Evolutionary conservation across 352 stramenopile species (phyloP).

Genomic region (Thraustotheca clavata): DNA sequence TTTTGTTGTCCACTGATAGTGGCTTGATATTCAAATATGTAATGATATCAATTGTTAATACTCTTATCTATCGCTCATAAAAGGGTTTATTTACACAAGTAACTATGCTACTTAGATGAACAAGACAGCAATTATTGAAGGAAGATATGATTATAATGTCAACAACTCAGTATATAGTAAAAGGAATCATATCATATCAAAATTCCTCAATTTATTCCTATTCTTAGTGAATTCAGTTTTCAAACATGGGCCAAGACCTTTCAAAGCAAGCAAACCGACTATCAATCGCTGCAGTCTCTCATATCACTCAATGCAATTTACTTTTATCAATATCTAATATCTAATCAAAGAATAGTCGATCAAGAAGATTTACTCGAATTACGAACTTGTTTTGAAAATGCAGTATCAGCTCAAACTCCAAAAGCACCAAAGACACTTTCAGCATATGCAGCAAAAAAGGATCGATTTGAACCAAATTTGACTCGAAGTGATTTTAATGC

Average conservation of each 20-base stretch:
- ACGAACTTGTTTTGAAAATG: slow-evolving; percentile 23
- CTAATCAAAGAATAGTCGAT: slow-evolving; percentile 27
- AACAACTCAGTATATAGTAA: too few species aligned
- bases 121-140: too few species aligned
- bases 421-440: not conserved
- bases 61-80: too few species aligned
- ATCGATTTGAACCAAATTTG: slow-evolving; percentile 32
- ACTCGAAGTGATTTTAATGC: slow-evolving; percentile 28
- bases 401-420: not conserved
- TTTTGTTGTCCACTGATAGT: too few species aligned
- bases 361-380: slow-evolving; percentile 32
- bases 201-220: too few species aligned
- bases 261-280: slow-evolving; percentile 35
- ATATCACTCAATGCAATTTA: slow-evolving; percentile 45
- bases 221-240: too few species aligned
- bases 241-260: slow-evolving; percentile 28
- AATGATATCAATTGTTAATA: too few species aligned
- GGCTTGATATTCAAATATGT: too few species aligned
- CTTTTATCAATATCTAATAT: not conserved
- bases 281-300: slow-evolving; percentile 38
- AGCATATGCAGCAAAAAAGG: slow-evolving; percentile 9
- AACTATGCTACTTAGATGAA: too few species aligned
- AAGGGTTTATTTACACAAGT: too few species aligned
- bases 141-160: too few species aligned
- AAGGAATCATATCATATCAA: too few species aligned